Conservation (phyloP, 495 filamentous ascomycete species). For the Xylona heveae region DNA sequence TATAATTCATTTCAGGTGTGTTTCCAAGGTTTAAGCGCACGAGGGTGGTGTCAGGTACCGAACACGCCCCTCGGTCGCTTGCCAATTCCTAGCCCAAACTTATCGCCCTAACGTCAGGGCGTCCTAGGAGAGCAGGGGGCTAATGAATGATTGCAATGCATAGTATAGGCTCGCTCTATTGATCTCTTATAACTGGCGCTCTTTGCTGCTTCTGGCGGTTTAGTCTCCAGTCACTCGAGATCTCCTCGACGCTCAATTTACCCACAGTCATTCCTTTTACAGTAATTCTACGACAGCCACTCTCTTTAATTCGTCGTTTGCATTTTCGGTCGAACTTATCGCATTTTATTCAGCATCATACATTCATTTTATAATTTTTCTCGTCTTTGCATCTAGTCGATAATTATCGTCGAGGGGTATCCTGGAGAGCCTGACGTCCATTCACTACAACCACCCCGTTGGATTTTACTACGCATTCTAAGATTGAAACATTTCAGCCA, state of each 20-base stretch:
- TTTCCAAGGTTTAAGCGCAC: too few species aligned
- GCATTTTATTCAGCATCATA: constrained; percentile 6
- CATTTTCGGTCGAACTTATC: constrained; percentile 9
- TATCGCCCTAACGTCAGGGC: too few species aligned
- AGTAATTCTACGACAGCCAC: constrained; percentile 29
- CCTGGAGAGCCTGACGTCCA: constrained; percentile 18
- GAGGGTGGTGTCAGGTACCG: too few species aligned
- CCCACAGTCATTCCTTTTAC: constrained; percentile 34
- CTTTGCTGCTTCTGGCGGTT: constrained; percentile 23
- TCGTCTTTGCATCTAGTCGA: constrained; percentile 23
- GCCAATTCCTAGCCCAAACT: too few species aligned
- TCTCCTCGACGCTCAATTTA: constrained; percentile 23
- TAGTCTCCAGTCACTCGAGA: constrained; percentile 15
- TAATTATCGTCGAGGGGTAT: constrained; percentile 7
- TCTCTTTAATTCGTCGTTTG: constrained; percentile 26
- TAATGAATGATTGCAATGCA: too few species aligned
- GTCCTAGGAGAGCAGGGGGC: too few species aligned
- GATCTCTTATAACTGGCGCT: constrained; percentile 18
- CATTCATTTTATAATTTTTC: constrained; percentile 10
- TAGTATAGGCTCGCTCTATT: constrained; percentile 10
- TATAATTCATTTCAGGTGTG: too few species aligned
- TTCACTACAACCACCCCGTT: too few species aligned
- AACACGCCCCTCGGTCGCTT: too few species aligned
- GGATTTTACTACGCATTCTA: too few species aligned
- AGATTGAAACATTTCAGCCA: too few species aligned